Percentiles rank a stretch among this genome's conserved stretches.
phyloP scores from a whole-genome alignment of 768 basidiomycete genomes.

The Mycena vitilis region DNA sequence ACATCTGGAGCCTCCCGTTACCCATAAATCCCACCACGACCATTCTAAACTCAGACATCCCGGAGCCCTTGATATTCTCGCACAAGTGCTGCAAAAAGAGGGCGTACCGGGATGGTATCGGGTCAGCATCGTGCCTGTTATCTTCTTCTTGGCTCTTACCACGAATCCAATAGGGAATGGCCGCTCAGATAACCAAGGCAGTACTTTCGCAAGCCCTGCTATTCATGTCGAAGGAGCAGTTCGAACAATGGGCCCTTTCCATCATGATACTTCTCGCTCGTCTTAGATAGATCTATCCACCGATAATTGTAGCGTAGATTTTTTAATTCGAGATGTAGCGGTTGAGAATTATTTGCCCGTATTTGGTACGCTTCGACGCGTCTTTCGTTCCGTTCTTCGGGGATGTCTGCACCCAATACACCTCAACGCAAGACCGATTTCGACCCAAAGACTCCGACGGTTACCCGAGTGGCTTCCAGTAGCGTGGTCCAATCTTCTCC shows the following conservation, averaged over 20 bases:
- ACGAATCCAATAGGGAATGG: constrained; percentile 79
- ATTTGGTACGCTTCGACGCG: constrained; percentile 5
- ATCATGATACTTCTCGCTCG: constrained; percentile 71
- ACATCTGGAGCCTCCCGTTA: constrained; percentile 49
- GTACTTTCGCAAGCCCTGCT: constrained; percentile 94
- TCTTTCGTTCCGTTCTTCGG: neutral
- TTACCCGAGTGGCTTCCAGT: constrained; percentile 59
- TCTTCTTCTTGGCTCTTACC: constrained; percentile 1
- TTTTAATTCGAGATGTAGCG: neutral
- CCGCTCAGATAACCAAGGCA: constrained; percentile 95
- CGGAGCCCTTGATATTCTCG: constrained; percentile 84
- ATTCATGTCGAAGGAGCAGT: constrained; percentile 98
- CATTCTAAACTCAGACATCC: constrained; percentile 62
- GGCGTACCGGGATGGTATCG: constrained; percentile 97
- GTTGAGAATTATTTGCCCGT: constrained; percentile 9
- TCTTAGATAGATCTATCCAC: constrained; percentile 38
- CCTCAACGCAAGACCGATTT: constrained; percentile 53
- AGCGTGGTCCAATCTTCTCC: constrained; percentile 77
- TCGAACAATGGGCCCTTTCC: constrained; percentile 87
- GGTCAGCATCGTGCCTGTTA: constrained; percentile 57
- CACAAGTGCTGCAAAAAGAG: constrained; percentile 76
- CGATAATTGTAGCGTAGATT: constrained; percentile 10
- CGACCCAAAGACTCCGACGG: constrained; percentile 66
- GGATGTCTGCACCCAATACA: constrained; percentile 54
- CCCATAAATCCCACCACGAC: constrained; percentile 52